Evolutionary conservation across 1,284 basidiomycete genomes (phyloP).

Genomic region (Rhodotorula sp.): DNA sequence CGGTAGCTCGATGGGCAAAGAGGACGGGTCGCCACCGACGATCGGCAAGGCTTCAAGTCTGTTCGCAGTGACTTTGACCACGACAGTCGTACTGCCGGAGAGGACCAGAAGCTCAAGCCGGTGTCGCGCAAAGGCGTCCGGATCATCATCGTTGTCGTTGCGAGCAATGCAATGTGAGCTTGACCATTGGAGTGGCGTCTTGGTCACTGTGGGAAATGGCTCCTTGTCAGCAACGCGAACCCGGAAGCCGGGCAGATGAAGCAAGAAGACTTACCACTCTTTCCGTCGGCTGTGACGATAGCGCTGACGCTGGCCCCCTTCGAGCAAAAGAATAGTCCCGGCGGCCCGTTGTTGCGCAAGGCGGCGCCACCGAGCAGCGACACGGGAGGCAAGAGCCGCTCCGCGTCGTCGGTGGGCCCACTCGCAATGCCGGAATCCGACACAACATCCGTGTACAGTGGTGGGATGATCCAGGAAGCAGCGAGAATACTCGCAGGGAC

Average conservation of each 20-base stretch:
- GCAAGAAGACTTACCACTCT: constrained; percentile 53
- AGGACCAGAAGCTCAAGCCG: constrained; percentile 32
- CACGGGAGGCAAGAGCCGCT: constrained; percentile 64
- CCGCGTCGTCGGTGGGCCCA: constrained; percentile 51
- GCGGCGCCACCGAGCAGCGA: constrained; percentile 72
- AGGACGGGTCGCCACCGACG: constrained; percentile 15
- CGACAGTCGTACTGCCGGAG: constrained; percentile 17
- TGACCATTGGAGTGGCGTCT: constrained; percentile 38
- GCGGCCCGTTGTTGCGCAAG: constrained; percentile 70
- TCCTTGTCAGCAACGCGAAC: neutral
- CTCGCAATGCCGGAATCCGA: constrained; percentile 36
- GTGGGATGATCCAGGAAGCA: constrained; percentile 81
- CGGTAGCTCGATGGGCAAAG: constrained; percentile 4
- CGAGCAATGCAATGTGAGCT: too few species aligned
- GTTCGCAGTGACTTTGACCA: constrained; percentile 13
- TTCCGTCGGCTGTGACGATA: constrained; percentile 75
- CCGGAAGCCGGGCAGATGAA: neutral
- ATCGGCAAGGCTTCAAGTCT: constrained; percentile 30
- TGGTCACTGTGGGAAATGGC: constrained; percentile 35
- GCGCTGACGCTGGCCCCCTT: constrained; percentile 77
- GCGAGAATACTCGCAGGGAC: constrained; percentile 80
- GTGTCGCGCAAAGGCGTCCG: neutral
- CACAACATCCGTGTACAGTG: constrained; percentile 73
- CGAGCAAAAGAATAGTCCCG: constrained; percentile 78
- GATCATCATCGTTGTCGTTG: neutral